Evolutionary conservation across 106 monocot species (phyloP), one percentile per base, ranked within the genome.

Genomic region (Iris macrosiphon): DNA sequence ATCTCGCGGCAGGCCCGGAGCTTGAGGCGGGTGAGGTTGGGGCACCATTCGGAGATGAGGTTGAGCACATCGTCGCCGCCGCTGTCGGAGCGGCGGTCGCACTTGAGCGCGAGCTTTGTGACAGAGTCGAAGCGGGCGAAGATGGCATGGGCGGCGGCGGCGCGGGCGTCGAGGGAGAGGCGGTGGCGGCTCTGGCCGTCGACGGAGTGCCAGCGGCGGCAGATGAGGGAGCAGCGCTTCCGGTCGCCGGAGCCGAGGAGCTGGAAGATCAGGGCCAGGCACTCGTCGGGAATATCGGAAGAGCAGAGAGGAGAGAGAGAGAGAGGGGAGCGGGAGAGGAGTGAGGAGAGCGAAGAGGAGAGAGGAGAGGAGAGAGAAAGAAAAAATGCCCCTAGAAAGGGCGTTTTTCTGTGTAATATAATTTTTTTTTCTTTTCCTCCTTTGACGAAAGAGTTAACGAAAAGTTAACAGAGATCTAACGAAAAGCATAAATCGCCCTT

Each of bases 141-240:
- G 0, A 60, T 75, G 32, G 45, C 40, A n/a, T 26, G 45, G 4
- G 64, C 50, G 16, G 87, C 74, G 0, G 57, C 71, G 17, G 79
- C 74, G 14, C 76, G 73, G 4, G 92, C 87, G 45, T 87, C 76
- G 8, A 93, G 68, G 21, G 83, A 83, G 41, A 92, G 56, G 14
- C 83, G 66, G 31, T 79, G 74, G 31, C 92, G 79, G 68, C 62
- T 71, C 67, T 66, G 68, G 21, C 82, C 82, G 40, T 93, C 92
- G 20, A 83, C 69, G 8, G 21, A 25, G 24, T 75, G 63, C 92
- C 92, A 93, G 3, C 87, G 67, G 29, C 65, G 72, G 70, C 86
- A 92, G 25, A 92, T 87, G 3, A 92, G 76, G 58, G 87, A 81
- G 65, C 88, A 94, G 2, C 61, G 53, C 52, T 94, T 84, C n/a